Evolutionary conservation across 768 basidiomycete genomes (phyloP).

Genomic region (Pleurotus giganteus): DNA sequence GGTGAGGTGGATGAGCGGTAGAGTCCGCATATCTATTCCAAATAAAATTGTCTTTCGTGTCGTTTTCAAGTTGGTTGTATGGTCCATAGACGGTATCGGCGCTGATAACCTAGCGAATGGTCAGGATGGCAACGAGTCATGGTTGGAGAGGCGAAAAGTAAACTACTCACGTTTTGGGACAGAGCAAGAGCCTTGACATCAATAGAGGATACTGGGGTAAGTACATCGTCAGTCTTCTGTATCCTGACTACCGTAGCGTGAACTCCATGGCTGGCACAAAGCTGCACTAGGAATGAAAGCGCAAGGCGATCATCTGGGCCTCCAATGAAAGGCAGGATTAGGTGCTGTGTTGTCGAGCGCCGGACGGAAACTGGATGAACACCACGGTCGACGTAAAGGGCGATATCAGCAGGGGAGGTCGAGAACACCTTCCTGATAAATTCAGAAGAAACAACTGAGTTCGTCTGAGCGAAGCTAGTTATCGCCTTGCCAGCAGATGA

Average conservation of each 20-base stretch:
- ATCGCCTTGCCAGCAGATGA: constrained; percentile 23
- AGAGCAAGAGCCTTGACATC: constrained; percentile 14
- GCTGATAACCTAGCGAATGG: constrained; percentile 35
- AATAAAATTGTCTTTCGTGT: constrained; percentile 76
- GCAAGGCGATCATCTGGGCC: constrained; percentile 92
- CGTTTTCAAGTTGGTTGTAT: constrained; percentile 61
- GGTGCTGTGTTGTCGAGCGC: constrained; percentile 43
- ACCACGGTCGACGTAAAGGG: constrained; percentile 81
- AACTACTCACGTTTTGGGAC: constrained; percentile 30
- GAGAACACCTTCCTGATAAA: constrained; percentile 83
- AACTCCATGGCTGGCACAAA: constrained; percentile 55
- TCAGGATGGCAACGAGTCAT: constrained; percentile 1
- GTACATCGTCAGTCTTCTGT: constrained; percentile 36
- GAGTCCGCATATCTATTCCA: constrained; percentile 64
- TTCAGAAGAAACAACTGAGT: constrained; percentile 67
- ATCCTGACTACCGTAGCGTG: constrained; percentile 76
- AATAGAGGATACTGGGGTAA: constrained; percentile 26
- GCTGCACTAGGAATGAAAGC: constrained; percentile 79
- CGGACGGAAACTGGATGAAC: constrained; percentile 24
- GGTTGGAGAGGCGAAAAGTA: constrained; percentile 1
- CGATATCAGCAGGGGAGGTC: constrained; percentile 72
- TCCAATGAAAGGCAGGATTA: constrained; percentile 91
- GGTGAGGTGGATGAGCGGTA: constrained; percentile 23
- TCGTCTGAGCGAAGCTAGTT: constrained; percentile 74
- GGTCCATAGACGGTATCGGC: constrained; percentile 75